Evolutionary conservation across 108 stramenopile genomes (phyloP).

Genomic region (Nannochloropsis salina): DNA sequence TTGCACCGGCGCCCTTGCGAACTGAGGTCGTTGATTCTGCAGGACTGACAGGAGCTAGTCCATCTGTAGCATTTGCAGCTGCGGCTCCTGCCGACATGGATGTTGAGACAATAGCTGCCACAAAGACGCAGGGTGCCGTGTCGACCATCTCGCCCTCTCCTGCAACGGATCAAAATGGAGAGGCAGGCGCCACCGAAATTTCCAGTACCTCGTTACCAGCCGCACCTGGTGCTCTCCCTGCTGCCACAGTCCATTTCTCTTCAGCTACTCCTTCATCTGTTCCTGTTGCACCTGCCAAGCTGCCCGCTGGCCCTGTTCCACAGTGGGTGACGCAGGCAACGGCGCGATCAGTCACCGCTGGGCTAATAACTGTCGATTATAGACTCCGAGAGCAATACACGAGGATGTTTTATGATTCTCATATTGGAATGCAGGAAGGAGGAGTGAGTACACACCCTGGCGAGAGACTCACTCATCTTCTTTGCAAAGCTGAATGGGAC

Average conservation of each 20-base stretch:
- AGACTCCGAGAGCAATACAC: not conserved
- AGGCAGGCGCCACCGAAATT: too few relatives aligned
- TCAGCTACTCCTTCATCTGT: not conserved
- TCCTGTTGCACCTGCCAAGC: not conserved
- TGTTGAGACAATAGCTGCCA: not conserved
- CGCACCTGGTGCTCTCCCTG: too few relatives aligned
- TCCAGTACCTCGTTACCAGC: too few relatives aligned
- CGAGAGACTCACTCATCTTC: not conserved
- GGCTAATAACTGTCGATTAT: constrained; percentile 10
- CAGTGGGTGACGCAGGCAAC: not conserved
- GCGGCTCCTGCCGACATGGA: not conserved
- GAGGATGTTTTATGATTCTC: not conserved
- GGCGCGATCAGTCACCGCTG: not conserved
- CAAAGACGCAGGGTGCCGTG: too few relatives aligned
- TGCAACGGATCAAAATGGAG: too few relatives aligned
- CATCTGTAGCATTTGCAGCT: not conserved
- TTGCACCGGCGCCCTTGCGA: not conserved
- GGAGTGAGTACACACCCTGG: constrained; percentile 2
- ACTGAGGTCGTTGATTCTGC: not conserved
- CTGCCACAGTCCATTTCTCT: too few relatives aligned
- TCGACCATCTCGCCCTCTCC: too few relatives aligned
- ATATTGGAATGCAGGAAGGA: not conserved
- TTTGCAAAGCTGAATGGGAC: constrained; percentile 3
- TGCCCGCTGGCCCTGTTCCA: not conserved
- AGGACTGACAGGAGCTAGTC: not conserved